Conservation (phyloP, 345 rosid genomes). For the Diplotaxis tenuifolia region DNA sequence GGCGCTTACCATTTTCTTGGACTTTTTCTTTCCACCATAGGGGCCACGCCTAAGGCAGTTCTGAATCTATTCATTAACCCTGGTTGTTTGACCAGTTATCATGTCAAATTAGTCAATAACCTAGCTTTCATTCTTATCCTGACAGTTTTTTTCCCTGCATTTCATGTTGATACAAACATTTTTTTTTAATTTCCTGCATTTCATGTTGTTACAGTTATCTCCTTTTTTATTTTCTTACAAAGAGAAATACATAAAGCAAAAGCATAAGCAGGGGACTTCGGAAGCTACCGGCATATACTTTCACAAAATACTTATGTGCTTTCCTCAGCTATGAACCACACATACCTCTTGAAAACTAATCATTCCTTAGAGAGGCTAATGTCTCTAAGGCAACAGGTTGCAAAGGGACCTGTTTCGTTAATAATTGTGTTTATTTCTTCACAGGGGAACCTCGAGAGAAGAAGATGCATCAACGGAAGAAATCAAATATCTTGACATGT, state of each 20-base stretch:
- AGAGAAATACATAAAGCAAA: conserved; percentile 89
- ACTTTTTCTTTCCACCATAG: conserved; percentile 38
- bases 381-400: not conserved
- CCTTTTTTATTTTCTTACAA: conserved; percentile 12
- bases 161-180: not conserved
- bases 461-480: conserved; percentile 51
- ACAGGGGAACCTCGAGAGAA: conserved; percentile 63
- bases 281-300: conserved; percentile 45
- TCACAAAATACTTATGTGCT: not conserved
- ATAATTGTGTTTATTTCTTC: conserved; percentile 19
- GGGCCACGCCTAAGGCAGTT: conserved; percentile 91
- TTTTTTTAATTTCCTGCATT: not conserved
- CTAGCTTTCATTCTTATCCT: conserved; percentile 47
- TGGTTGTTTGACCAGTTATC: conserved; percentile 63
- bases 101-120: conserved; percentile 50
- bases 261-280: conserved; percentile 70
- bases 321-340: not conserved
- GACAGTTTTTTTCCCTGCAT: not conserved
- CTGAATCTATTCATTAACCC: conserved; percentile 77
- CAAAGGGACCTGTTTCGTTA: not conserved
- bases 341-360: not conserved
- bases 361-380: not conserved
- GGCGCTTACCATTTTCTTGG: not conserved
- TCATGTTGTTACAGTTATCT: not conserved
- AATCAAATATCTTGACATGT: conserved; percentile 69